A percentile compares a stretch with the other conserved stretches of the same genome.
These are phyloP conservation scores for Solanum corneliomulleri DNA, from an alignment of 257 asterid species.

Conservation along the genomic window DNA sequence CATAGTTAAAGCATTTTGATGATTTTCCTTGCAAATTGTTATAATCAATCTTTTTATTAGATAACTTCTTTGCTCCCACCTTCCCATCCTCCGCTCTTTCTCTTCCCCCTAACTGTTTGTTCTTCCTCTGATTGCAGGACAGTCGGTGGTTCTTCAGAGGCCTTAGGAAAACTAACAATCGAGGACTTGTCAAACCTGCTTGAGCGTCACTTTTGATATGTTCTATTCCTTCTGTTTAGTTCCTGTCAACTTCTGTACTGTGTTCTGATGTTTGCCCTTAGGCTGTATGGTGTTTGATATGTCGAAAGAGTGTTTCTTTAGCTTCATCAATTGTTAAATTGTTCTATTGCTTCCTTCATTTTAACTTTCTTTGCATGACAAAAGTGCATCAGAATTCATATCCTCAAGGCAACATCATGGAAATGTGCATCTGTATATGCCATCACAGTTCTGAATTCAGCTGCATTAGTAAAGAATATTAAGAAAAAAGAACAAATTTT, in stretches of 20 bases:
- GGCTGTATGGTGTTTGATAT: background rate
- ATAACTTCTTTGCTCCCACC: background rate
- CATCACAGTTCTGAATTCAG: background rate
- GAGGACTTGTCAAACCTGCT: slow-evolving; percentile 60
- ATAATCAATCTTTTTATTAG: background rate
- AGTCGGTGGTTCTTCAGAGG: slow-evolving; percentile 73
- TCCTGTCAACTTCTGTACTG: background rate
- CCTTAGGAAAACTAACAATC: slow-evolving; percentile 59
- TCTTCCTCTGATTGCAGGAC: slow-evolving; percentile 34
- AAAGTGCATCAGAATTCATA: background rate
- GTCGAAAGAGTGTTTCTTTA: background rate
- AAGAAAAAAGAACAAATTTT: background rate
- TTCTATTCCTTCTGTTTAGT: background rate
- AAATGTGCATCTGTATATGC: background rate
- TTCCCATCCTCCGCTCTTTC: background rate
- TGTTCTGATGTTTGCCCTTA: background rate
- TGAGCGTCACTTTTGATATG: background rate
- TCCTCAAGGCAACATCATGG: background rate
- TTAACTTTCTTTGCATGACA: background rate
- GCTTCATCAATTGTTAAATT: background rate
- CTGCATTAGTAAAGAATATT: background rate
- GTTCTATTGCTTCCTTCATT: background rate
- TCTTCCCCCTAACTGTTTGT: background rate
- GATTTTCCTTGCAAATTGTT: background rate
- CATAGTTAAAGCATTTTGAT: background rate